Evolutionary conservation across 2,329 filamentous ascomycete genomes (phyloP), one percentile per base, ranked within the genome.

Genomic region (Xylaria arbuscula): DNA sequence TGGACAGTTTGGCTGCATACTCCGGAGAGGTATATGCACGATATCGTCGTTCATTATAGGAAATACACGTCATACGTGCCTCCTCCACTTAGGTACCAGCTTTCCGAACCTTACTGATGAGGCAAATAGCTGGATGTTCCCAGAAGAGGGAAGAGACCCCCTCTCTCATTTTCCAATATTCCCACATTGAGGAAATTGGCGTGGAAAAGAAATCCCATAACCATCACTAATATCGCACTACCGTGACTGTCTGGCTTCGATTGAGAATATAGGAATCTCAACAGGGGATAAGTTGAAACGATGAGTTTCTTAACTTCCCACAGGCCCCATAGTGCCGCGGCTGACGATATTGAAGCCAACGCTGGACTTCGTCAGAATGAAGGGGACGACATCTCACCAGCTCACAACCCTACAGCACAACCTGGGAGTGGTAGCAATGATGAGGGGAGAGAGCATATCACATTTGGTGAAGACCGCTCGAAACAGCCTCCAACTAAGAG

Each of bases 261-360:
- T 42, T 13, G 36, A 54, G 34, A 45, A 22, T n/a, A 36, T 7
- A 58, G 40, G 57, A 17, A 60, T 45, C 55, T 62, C 45, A 13
- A 13, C 45, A 19, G 45, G 38, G 60, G 24, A 13, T 45, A 61
- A 48, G 24, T 19, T 13, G 63, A 28, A 53, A 69, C 48, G 13
- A 76, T 76, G 74, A 70, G 66, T 60, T 75, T 72, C 61, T 65
- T 75, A 51, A 61, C 19, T 54, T 58, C 70, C 38, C 71, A 63
- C 40, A 69, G 72, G 38, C 64, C 66, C 24, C 70, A 61, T 1
- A 67, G 68, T 45, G 64, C 66, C 22, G 38, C 63, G 13, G 72
- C 55, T 4, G 72, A 76, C 58, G 75, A 77, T 47, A 63, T 76
- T 57, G 75, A 77, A 63, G 74, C 75, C 50, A 68, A 72, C 56